Evolutionary conservation across 805 yeast genomes (phyloP).

Genomic region (Barnettozyma vustinii): DNA sequence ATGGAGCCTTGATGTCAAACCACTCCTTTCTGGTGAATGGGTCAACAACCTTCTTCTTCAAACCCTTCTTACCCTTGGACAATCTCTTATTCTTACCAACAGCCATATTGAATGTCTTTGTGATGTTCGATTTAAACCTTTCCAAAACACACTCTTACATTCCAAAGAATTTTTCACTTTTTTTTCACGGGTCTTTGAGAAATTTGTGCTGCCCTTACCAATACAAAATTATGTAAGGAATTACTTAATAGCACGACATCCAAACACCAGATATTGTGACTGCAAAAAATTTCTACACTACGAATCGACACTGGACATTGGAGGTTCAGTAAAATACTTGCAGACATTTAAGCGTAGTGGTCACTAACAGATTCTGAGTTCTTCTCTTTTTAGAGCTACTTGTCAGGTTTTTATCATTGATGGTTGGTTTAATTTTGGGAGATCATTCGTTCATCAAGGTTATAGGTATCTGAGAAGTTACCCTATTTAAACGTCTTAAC

Average conservation of each 20-base stretch:
- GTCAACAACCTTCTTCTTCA: slow-evolving; percentile 98
- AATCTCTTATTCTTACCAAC: slow-evolving; percentile 85
- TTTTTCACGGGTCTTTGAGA: slow-evolving; percentile 1
- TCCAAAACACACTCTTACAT: slow-evolving; percentile 67
- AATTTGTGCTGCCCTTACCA: background rate
- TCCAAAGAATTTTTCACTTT: slow-evolving; percentile 36
- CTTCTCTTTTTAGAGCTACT: no score
- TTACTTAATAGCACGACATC: background rate
- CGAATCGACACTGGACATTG: no score
- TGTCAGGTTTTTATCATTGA: no score
- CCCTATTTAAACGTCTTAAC: no score
- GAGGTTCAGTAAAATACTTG: background rate
- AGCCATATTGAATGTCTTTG: slow-evolving; percentile 34
- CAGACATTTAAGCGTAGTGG: no score
- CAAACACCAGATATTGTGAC: background rate
- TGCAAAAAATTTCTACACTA: no score
- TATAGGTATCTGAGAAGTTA: no score
- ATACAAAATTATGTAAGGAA: background rate
- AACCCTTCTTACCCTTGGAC: slow-evolving; percentile 91
- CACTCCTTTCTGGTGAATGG: slow-evolving; percentile 99
- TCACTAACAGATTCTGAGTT: no score
- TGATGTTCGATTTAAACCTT: slow-evolving; percentile 83
- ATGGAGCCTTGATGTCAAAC: slow-evolving; percentile 98
- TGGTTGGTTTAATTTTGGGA: no score
- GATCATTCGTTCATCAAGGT: no score